A percentile compares a stretch with the other conserved stretches of the same genome.
phyloP scores from a whole-genome alignment of 202 grass and related monocot genomes.

The Eragrostis tef region DNA sequence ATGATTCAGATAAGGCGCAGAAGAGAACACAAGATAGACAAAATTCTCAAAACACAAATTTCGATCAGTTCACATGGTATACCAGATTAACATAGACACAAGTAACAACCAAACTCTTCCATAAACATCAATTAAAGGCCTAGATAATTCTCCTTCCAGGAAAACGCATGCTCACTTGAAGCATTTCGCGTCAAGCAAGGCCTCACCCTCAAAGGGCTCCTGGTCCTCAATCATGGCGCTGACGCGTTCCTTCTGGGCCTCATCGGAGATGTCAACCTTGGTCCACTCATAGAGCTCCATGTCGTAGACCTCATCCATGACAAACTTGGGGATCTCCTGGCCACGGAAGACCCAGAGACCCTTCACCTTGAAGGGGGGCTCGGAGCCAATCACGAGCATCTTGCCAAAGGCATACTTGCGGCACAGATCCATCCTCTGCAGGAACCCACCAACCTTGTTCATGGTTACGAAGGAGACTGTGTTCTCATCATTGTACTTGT shows the following conservation, averaged over 20 bases:
- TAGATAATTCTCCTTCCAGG: conserved; percentile 20
- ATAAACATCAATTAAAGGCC: conserved; percentile 26
- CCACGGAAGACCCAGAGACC: conserved; percentile 95
- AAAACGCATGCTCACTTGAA: conserved; percentile 60
- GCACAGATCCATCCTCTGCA: conserved; percentile 84
- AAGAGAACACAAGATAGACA: background rate
- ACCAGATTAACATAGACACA: conserved; percentile 28
- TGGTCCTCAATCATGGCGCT: conserved; percentile 86
- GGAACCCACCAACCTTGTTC: conserved; percentile 92
- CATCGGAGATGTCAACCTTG: conserved; percentile 77
- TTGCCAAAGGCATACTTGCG: conserved; percentile 94
- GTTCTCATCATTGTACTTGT: conserved; percentile 95
- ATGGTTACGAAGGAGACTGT: conserved; percentile 75
- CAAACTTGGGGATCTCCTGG: conserved; percentile 79
- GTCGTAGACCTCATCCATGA: conserved; percentile 84
- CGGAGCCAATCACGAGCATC: conserved; percentile 83
- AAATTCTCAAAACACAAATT: conserved; percentile 34
- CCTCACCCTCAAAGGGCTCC: conserved; percentile 79
- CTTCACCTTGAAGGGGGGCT: conserved; percentile 85
- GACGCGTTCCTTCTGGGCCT: conserved; percentile 73
- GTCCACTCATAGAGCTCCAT: conserved; percentile 92
- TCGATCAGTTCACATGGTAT: conserved; percentile 35
- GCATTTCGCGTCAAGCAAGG: conserved; percentile 84
- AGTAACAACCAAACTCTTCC: conserved; percentile 45
- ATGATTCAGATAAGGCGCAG: too few relatives aligned